Conservation (phyloP, 2,329 filamentous ascomycete species). For the Penicillium sp. region DNA sequence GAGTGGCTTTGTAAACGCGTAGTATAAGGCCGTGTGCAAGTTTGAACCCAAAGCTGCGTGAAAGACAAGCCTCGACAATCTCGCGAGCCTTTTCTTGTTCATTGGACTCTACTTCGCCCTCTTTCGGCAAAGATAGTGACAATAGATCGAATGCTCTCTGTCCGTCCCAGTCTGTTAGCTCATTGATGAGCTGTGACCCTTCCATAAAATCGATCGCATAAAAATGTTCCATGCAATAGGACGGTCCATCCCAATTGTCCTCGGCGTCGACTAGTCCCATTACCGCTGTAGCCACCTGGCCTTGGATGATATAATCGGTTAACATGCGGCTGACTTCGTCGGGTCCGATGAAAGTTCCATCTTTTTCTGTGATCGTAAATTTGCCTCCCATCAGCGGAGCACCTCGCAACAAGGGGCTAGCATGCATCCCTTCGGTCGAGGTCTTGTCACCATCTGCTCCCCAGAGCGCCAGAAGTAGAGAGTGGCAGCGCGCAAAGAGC, state of each 20-base stretch:
- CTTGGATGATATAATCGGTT: conserved; percentile 60
- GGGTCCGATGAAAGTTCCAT: conserved; percentile 32
- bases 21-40: conserved; percentile 57
- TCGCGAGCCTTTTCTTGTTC: conserved; percentile 49
- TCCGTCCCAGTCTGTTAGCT: conserved; percentile 55
- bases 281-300: conserved; percentile 53
- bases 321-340: conserved; percentile 47
- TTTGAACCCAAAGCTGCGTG: conserved; percentile 56
- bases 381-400: conserved; percentile 37
- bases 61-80: conserved; percentile 55
- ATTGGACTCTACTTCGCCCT: conserved; percentile 28
- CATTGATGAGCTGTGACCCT: conserved; percentile 55
- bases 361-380: conserved; percentile 22
- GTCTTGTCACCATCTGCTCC: not conserved
- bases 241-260: conserved; percentile 56
- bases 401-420: conserved; percentile 37
- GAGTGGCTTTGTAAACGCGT: conserved; percentile 50
- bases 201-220: conserved; percentile 54
- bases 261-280: conserved; percentile 55
- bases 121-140: conserved; percentile 42
- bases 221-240: conserved; percentile 51
- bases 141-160: conserved; percentile 52
- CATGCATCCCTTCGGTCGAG: not conserved
- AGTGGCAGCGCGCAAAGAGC: not conserved
- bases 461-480: not conserved